Evolutionary conservation across 176 grass and related monocot species (phyloP).

Genomic region (sorghum (Sorghum bicolor)): DNA sequence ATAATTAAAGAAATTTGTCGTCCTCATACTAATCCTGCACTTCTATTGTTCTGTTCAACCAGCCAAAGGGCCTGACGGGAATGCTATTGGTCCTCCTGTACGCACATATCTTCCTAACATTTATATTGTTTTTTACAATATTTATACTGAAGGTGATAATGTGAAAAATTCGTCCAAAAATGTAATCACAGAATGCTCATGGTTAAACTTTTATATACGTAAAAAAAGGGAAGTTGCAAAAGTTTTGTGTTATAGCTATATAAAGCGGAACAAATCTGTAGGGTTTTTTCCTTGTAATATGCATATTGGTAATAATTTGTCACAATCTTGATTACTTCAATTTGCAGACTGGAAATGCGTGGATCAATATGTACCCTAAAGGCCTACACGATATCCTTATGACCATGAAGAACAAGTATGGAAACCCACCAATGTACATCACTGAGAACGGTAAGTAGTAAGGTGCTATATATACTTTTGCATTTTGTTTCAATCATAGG

Average conservation of each 20-base stretch:
- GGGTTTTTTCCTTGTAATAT: background rate
- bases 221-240: background rate
- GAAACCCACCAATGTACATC: slow-evolving; percentile 32
- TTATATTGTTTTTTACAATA: background rate
- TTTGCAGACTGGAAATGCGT: background rate
- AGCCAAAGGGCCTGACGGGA: background rate
- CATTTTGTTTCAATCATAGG: background rate
- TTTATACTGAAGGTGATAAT: background rate
- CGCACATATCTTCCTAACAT: background rate
- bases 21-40: background rate
- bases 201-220: background rate
- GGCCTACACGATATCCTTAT: slow-evolving; percentile 24
- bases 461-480: background rate
- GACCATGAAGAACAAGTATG: slow-evolving; percentile 28
- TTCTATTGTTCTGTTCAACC: background rate
- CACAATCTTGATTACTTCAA: background rate
- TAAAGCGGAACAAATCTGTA: background rate
- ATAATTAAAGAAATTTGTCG: no score
- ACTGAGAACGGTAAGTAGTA: slow-evolving; percentile 43
- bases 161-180: background rate
- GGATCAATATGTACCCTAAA: background rate
- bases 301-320: background rate
- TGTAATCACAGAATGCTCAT: background rate
- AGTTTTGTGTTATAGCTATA: background rate
- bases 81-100: background rate